A percentile compares a stretch with the other conserved stretches of the same genome.
Evolutionary conservation across 2,329 filamentous ascomycete species (phyloP).

Genomic region (Fusarium sp.): DNA sequence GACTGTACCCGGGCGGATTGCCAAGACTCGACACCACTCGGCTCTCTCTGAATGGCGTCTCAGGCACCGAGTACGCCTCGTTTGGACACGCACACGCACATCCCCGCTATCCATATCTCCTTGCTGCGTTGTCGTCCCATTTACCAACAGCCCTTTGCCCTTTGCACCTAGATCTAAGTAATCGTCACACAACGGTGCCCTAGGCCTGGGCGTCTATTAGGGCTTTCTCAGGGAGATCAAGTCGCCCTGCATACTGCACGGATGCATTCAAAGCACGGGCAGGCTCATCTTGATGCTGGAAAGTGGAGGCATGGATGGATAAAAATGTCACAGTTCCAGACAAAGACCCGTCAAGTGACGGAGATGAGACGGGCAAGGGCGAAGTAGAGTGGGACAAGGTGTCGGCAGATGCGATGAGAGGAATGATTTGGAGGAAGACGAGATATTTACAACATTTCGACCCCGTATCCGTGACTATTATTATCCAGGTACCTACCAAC

Average conservation of each 20-base stretch:
- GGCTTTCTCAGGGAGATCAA: background rate
- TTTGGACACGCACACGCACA: background rate
- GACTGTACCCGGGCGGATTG: conserved; percentile 17
- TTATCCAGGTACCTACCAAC: background rate
- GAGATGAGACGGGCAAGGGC: conserved; percentile 1
- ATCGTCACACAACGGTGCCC: background rate
- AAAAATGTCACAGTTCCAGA: conserved; percentile 3
- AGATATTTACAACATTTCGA: background rate
- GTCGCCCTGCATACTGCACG: background rate
- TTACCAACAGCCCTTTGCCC: background rate
- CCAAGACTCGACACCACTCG: conserved; percentile 23
- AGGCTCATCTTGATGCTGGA: background rate
- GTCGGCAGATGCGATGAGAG: background rate
- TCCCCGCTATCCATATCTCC: background rate
- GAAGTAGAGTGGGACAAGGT: background rate
- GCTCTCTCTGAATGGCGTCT: conserved; percentile 15
- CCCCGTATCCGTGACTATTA: background rate
- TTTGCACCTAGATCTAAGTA: background rate
- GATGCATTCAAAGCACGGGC: background rate
- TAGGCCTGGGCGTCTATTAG: background rate
- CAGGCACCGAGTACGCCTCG: conserved; percentile 3
- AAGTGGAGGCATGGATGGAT: conserved; percentile 3
- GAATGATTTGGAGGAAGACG: background rate
- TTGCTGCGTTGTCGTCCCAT: background rate
- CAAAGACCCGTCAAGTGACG: background rate